Percentiles rank a stretch among this genome's conserved stretches.
Conservation (phyloP, 805 yeast genomes). For the Diddensiella caesifluorescens region DNA sequence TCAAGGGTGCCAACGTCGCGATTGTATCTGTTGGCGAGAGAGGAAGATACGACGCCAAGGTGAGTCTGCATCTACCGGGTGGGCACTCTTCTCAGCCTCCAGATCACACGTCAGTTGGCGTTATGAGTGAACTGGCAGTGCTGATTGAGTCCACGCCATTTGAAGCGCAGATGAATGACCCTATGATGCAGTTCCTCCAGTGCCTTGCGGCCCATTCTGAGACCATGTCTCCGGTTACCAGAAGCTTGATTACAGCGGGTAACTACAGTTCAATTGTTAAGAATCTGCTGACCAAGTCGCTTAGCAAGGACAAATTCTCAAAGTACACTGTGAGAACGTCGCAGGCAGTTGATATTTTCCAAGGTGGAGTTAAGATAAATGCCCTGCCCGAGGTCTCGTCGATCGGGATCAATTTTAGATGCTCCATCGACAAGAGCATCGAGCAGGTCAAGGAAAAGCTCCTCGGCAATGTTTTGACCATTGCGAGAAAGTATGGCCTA, state of each 20-base stretch:
- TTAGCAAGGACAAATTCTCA: not conserved
- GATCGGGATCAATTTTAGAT: constrained; percentile 57
- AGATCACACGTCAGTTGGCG: constrained; percentile 67
- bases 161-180: constrained; percentile 2
- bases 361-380: constrained; percentile 71
- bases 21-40: constrained; percentile 53
- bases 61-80: constrained; percentile 53
- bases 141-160: constrained; percentile 48
- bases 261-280: constrained; percentile 20
- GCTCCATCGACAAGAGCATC: constrained; percentile 51
- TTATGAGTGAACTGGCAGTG: constrained; percentile 51
- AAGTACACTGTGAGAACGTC: constrained; percentile 46
- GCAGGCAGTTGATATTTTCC: constrained; percentile 60
- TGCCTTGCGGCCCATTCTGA: constrained; percentile 12
- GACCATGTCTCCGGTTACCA: constrained; percentile 6
- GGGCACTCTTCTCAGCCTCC: constrained; percentile 77
- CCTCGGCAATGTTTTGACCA: constrained; percentile 32
- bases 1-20: constrained; percentile 32
- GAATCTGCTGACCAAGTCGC: constrained; percentile 8
- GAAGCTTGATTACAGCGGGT: constrained; percentile 6
- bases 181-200: constrained; percentile 4
- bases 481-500: constrained; percentile 45
- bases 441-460: constrained; percentile 39
- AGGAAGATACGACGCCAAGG: constrained; percentile 44
- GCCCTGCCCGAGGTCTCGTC: constrained; percentile 65